Evolutionary conservation across 805 yeast genomes (phyloP).

Genomic region (Vanderwaltozyma tropicalis): DNA sequence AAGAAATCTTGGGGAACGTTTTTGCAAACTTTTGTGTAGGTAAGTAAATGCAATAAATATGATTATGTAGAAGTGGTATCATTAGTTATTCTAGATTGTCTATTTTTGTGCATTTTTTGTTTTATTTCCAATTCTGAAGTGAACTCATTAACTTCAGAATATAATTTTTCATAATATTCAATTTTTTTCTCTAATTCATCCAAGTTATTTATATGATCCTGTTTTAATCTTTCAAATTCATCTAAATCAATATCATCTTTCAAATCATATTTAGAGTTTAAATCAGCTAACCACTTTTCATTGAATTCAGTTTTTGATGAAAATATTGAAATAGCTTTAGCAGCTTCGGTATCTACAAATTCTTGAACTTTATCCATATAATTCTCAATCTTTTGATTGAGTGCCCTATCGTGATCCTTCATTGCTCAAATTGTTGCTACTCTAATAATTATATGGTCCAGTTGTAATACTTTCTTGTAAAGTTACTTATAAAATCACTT

Average conservation of each 20-base stretch:
- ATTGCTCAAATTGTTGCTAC: too few species aligned
- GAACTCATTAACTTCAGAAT: conserved; percentile 53
- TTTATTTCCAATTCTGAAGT: conserved; percentile 44
- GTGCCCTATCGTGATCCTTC: conserved; percentile 9
- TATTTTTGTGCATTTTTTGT: conserved; percentile 16
- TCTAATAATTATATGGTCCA: too few species aligned
- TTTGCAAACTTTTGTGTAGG: conserved; percentile 93
- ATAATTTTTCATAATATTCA: conserved; percentile 35
- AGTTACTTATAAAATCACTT: too few species aligned
- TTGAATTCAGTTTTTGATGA: conserved; percentile 14
- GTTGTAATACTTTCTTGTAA: too few species aligned
- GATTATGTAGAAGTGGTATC: too few species aligned
- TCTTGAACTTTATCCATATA: conserved; percentile 18
- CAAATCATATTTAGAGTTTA: conserved; percentile 12
- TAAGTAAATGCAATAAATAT: conserved; percentile 45
- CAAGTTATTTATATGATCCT: conserved; percentile 12
- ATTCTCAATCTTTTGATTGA: conserved; percentile 15
- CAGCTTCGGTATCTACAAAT: conserved; percentile 19
- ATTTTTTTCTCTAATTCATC: conserved; percentile 29
- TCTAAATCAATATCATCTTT: conserved; percentile 17
- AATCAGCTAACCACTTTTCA: conserved; percentile 15
- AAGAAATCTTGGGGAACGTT: conserved; percentile 83
- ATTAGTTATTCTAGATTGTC: conserved; percentile 7
- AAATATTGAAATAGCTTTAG: conserved; percentile 20
- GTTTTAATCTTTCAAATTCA: conserved; percentile 26